phyloP scores from a whole-genome alignment of 2,329 filamentous ascomycete genomes.

The Diaporthe vaccinii region DNA sequence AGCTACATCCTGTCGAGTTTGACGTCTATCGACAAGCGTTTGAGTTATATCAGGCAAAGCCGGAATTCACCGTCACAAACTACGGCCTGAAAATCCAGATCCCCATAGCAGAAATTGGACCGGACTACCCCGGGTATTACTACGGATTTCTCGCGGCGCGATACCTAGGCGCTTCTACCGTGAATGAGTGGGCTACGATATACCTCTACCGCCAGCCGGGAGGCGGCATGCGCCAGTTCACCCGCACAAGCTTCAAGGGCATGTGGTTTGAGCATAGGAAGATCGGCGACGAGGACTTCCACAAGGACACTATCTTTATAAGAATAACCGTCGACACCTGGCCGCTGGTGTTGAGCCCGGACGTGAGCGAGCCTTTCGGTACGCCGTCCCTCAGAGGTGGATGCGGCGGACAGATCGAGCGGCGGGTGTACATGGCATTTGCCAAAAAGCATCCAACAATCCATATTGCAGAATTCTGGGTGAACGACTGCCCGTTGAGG shows the following conservation, averaged over 20 bases:
- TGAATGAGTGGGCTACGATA: slow-evolving; percentile 18
- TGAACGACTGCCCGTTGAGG: slow-evolving; percentile 13
- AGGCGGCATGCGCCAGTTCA: slow-evolving; percentile 24
- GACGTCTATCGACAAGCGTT: slow-evolving; percentile 17
- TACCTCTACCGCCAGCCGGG: slow-evolving; percentile 5
- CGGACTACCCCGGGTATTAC: slow-evolving; percentile 12
- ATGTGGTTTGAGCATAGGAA: slow-evolving; percentile 22
- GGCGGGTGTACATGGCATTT: slow-evolving; percentile 22
- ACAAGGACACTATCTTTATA: slow-evolving; percentile 2
- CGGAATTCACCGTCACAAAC: background rate
- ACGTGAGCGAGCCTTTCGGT: slow-evolving; percentile 1
- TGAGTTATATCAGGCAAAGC: slow-evolving; percentile 4
- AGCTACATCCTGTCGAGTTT: slow-evolving; percentile 6
- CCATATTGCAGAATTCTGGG: slow-evolving; percentile 3
- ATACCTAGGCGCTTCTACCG: background rate
- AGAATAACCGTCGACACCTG: background rate
- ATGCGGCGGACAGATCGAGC: slow-evolving; percentile 4
- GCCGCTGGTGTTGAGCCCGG: slow-evolving; percentile 5
- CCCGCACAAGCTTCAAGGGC: slow-evolving; percentile 15
- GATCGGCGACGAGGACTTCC: background rate
- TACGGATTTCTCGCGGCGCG: slow-evolving; percentile 16
- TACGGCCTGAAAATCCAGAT: slow-evolving; percentile 13
- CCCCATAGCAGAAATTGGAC: slow-evolving; percentile 11
- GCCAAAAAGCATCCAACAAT: slow-evolving; percentile 18
- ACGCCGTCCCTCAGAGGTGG: slow-evolving; percentile 2